Base-by-base conservation (phyloP, 2,329 filamentous ascomycete species). In the Cercospora sp. region DNA sequence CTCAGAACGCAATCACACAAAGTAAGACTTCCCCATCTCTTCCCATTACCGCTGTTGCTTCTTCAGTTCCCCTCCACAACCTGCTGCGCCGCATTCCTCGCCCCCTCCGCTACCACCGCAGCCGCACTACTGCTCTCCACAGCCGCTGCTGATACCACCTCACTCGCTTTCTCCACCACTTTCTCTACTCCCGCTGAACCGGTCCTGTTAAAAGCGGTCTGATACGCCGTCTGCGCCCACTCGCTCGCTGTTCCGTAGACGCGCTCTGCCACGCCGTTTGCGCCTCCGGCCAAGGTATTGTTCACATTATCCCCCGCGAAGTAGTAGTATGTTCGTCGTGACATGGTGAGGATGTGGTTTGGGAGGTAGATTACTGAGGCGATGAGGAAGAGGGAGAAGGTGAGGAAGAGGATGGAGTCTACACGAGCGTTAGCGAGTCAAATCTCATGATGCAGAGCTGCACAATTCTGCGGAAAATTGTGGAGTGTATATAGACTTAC, bases 391-490 rank as follows among this genome's bases (percentile, higher is more conserved):
- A 98, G 90, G 77, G 91, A 90, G 80, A 92, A 86, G 78, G 97
- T 90, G 75, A 97, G 90, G 85, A 99, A 95, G 78, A 97, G 87
- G 76, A 97, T 86, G 28, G 93, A 94, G 84, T 96, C 94, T 97
- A 57, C 7, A 16, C 10, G 45, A 5, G n/a, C 13, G 30, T 40
- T n/a, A n/a, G n/a, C n/a, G n/a, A n/a, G n/a, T n/a, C n/a, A n/a
- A n/a, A n/a, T n/a, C n/a, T n/a, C n/a, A n/a, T n/a, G n/a, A n/a
- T n/a, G n/a, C n/a, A n/a, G n/a, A n/a, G n/a, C n/a, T n/a, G n/a
- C n/a, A n/a, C n/a, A n/a, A n/a, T n/a, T n/a, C n/a, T n/a, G n/a
- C n/a, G n/a, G n/a, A n/a, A n/a, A n/a, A n/a, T n/a, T n/a, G n/a
- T n/a, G n/a, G n/a, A n/a, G n/a, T n/a, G n/a, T n/a, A n/a, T n/a